Conservation (phyloP, 352 stramenopile genomes). For the Phytophthora kernoviae region DNA sequence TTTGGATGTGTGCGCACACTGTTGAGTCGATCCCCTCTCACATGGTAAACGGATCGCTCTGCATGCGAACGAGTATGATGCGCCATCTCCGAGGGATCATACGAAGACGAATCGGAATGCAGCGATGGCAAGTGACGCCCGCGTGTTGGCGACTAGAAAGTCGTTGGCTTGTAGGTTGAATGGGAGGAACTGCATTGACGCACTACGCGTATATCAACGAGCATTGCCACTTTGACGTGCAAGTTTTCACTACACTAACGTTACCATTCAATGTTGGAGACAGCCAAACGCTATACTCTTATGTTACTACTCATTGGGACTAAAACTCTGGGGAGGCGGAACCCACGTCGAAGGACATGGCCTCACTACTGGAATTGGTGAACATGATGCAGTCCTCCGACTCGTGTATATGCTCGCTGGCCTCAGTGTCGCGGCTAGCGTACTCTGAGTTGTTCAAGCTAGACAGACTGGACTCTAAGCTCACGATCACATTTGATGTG, state of each 20-base stretch:
- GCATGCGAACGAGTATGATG: background rate
- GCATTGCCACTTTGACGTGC: too few species aligned
- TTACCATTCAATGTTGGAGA: too few species aligned
- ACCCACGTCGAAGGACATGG: slow-evolving; percentile 37
- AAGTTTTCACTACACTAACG: too few species aligned
- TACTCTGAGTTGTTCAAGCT: slow-evolving; percentile 31
- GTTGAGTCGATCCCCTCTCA: too few species aligned
- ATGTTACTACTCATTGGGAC: background rate
- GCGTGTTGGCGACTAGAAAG: background rate
- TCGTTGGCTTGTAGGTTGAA: too few species aligned
- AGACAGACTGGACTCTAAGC: slow-evolving; percentile 33
- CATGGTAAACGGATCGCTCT: background rate
- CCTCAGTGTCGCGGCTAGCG: slow-evolving; percentile 35
- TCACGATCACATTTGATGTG: slow-evolving; percentile 22
- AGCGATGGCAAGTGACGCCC: background rate
- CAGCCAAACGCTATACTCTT: background rate
- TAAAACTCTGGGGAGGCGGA: slow-evolving; percentile 15
- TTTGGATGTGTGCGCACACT: too few species aligned
- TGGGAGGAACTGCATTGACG: background rate
- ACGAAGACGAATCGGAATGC: background rate
- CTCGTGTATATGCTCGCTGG: slow-evolving; percentile 40
- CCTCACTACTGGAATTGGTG: slow-evolving; percentile 30
- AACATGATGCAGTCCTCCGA: slow-evolving; percentile 28
- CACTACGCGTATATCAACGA: too few species aligned
- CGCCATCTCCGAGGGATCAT: background rate